These are phyloP conservation scores for Cercospora zeae-maydis DNA, from an alignment of 2,329 filamentous ascomycete species.

Conservation along the genomic window DNA sequence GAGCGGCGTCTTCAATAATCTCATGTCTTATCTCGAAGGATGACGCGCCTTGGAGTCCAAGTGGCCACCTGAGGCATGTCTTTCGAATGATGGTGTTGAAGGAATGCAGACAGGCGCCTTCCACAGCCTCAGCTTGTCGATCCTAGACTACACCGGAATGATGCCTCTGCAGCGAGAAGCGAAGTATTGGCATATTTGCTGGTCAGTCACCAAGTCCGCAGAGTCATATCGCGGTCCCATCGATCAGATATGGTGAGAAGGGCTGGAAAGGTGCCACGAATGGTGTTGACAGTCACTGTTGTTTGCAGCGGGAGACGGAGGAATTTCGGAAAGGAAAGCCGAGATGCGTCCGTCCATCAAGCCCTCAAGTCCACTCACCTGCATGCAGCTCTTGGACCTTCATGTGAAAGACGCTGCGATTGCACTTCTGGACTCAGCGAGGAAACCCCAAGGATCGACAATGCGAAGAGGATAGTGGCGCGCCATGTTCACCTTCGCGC, in stretches of 20 bases:
- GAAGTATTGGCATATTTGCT: background rate
- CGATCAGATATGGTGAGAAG: background rate
- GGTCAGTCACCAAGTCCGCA: background rate
- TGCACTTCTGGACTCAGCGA: background rate
- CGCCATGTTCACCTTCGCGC: constrained; percentile 93
- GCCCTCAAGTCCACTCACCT: background rate
- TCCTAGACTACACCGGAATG: too few relatives aligned
- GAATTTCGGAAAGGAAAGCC: background rate
- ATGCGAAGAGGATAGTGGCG: constrained; percentile 1
- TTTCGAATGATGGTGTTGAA: background rate
- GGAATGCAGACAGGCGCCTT: too few relatives aligned
- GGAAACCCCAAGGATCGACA: background rate
- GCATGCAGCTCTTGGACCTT: constrained; percentile 2
- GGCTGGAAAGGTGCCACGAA: background rate
- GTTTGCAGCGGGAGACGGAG: background rate
- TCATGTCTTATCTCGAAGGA: background rate
- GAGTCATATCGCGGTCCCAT: background rate
- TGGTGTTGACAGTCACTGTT: background rate
- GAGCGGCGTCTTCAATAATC: background rate
- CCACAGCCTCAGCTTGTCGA: too few relatives aligned
- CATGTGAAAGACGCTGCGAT: background rate
- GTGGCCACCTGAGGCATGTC: background rate
- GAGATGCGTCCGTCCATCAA: background rate
- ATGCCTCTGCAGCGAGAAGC: background rate
- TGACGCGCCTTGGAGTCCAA: background rate